Evolutionary conservation across 2,329 filamentous ascomycete species (phyloP), one percentile per base, ranked within the genome.

Genomic region (Hymenoscyphus scutula): DNA sequence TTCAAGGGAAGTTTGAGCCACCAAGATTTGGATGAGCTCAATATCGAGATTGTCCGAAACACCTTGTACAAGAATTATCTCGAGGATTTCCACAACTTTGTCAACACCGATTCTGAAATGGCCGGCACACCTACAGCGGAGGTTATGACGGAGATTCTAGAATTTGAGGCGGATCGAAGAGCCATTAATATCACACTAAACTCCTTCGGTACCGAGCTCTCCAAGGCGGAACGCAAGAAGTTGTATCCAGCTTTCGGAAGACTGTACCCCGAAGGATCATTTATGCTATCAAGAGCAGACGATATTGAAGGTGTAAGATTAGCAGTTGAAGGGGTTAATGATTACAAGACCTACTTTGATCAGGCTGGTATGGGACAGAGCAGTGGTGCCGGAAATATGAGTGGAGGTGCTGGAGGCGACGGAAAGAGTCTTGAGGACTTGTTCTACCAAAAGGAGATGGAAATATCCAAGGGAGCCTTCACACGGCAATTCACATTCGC

Each of bases 361-460:
- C 90, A 93, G 64, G 90, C 93, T n/a, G 88, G 88, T 37, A 78
- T 90, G 70, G 92, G 89, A 45, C 84, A 93, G 54, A 87, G 88
- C 37, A 87, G 90, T 41, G 84, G 86, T 4, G 84, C 92, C 32
- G 91, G 92, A 54, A 96, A 96, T 77, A 92, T 93, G 89, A 86
- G 86, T 27, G 89, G 91, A 64, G 92, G 92, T 38, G 82, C 85
- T n/a, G 87, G 89, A 29, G 82, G 86, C 17, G 92, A 97, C 69
- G 89, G 91, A 56, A 92, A 91, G 80, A 97, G 93, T 72, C 78
- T 99, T 71, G 95, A 99, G 76, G 95, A 99, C 74, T 83, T 99
- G 81, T 99, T 99, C 79, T 99, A 99, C 76, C 92, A 97, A 77
- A 98, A 97, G 80, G 95, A 99, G 80, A 98, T 98, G 95, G 93